Percentiles rank a stretch among this genome's conserved stretches.
phyloP scores from a whole-genome alignment of 2,329 filamentous ascomycete genomes.

The Metarhizium rileyi region DNA sequence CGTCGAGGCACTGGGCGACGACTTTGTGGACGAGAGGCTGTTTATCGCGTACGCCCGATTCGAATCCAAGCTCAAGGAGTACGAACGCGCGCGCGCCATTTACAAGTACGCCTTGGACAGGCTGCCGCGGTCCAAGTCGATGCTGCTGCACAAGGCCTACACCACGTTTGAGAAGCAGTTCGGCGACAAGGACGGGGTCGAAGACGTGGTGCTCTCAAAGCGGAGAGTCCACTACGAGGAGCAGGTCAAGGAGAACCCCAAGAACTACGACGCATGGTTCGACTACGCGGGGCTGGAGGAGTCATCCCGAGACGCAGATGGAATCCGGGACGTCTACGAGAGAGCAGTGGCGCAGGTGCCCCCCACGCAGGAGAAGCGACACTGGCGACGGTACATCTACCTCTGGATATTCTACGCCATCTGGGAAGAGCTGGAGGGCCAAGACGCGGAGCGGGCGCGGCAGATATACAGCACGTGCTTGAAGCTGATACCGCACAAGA shows the following conservation, averaged over 20 bases:
- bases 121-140: conserved; percentile 77
- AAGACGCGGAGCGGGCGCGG: conserved; percentile 66
- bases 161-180: conserved; percentile 98
- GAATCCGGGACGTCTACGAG: conserved; percentile 88
- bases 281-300: conserved; percentile 91
- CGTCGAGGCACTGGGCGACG: conserved; percentile 82
- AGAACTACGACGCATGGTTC: conserved; percentile 97
- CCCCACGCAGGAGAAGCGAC: conserved; percentile 89
- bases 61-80: conserved; percentile 89
- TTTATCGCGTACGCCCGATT: conserved; percentile 95
- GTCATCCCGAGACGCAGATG: conserved; percentile 67
- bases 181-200: conserved; percentile 84
- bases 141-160: conserved; percentile 81
- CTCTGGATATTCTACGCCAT: conserved; percentile 96
- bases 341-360: conserved; percentile 91
- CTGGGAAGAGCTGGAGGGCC: conserved; percentile 83
- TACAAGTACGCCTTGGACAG: conserved; percentile 96
- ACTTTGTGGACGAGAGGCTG: conserved; percentile 91
- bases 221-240: conserved; percentile 89
- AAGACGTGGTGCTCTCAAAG: conserved; percentile 93
- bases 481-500: conserved; percentile 83
- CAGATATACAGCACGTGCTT: conserved; percentile 89
- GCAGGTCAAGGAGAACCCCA: conserved; percentile 83
- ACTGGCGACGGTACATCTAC: conserved; percentile 96
- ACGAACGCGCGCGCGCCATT: conserved; percentile 85